Evolutionary conservation across 805 yeast species (phyloP), one percentile per base, ranked within the genome.

Genomic region (Candida boleticola): DNA sequence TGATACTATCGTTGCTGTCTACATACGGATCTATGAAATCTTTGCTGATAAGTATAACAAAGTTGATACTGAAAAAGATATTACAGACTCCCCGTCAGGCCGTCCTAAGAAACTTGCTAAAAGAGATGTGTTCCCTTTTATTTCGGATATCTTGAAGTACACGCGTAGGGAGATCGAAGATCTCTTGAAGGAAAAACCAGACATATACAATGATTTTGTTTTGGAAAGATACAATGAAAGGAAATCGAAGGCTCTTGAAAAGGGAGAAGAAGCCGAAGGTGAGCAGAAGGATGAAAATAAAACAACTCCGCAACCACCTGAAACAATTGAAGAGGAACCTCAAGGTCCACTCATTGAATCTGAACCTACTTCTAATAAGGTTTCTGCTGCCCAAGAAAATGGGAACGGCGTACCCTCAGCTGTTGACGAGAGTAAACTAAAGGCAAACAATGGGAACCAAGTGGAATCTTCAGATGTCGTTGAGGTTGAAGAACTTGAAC

Each of bases 1-100:
- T 58, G 93, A 87, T 47, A 76, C 87, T 0, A 78, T 78, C 46
- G 80, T 82, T 27, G 74, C 83, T 5, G 56, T 84, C 0, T 88
- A 73, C 52, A 60, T 87, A 53, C 68, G 66, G 41, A 55, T 84
- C 6, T 83, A 67, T 47, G 46, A 51, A 18, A 40, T 45, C 29
- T 53, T 48, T 35, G 14, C 32, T 18, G 39, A 44, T 17, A 49
- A 48, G n/a, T 43, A 40, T 18, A 31, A 31, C 13, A 31, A 17
- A 31, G 35, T 31, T 17, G 18, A 31, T 19, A 38, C 43, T n/a
- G 38, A 33, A 5, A 38, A 30, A 14, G 46, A 46, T n/a, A 31
- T 41, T 10, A 42, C 44, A 17, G 69, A 62, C 10, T 54, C 66
- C 0, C 67, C 70, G 0, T 55, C 53, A 17, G 64, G 58, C 3